Evolutionary conservation across 2,329 filamentous ascomycete genomes (phyloP).

Genomic region (Stromatinia cepivora): DNA sequence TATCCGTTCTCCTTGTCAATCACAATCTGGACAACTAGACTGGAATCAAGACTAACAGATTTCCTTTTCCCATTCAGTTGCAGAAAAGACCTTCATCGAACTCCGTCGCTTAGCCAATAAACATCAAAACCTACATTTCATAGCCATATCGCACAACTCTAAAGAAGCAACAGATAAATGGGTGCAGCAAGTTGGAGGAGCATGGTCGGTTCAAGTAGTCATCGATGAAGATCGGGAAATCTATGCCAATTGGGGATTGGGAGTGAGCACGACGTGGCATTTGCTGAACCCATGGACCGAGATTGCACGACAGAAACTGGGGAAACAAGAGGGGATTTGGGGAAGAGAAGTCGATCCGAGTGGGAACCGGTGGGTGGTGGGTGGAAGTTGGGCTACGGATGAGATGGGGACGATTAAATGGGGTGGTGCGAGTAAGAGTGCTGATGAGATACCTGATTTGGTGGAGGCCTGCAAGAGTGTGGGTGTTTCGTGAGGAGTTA

Average conservation of each 20-base stretch:
- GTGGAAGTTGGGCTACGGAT: slow-evolving; percentile 53
- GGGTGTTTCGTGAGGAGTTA: slow-evolving; percentile 5
- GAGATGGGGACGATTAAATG: slow-evolving; percentile 49
- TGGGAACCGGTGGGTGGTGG: slow-evolving; percentile 67
- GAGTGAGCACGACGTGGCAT: slow-evolving; percentile 61
- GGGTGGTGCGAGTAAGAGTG: slow-evolving; percentile 50
- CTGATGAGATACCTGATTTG: slow-evolving; percentile 57
- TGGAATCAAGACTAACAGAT: neutral
- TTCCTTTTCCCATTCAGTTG: slow-evolving; percentile 49
- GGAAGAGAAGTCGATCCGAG: slow-evolving; percentile 62
- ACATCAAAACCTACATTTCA: slow-evolving; percentile 55
- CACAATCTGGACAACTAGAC: neutral
- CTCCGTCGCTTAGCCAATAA: slow-evolving; percentile 55
- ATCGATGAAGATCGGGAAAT: slow-evolving; percentile 61
- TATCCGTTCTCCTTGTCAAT: neutral
- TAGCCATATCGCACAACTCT: slow-evolving; percentile 63
- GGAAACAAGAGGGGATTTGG: slow-evolving; percentile 62
- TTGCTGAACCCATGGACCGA: slow-evolving; percentile 60
- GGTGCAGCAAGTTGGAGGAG: slow-evolving; percentile 37
- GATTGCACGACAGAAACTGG: slow-evolving; percentile 57
- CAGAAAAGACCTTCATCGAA: slow-evolving; percentile 64
- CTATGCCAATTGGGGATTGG: slow-evolving; percentile 68
- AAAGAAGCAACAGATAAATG: slow-evolving; percentile 56
- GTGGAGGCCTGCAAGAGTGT: slow-evolving; percentile 46
- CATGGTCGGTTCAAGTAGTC: slow-evolving; percentile 55